phyloP scores from a whole-genome alignment of 306 rosid genomes.

The Urtica urens region DNA sequence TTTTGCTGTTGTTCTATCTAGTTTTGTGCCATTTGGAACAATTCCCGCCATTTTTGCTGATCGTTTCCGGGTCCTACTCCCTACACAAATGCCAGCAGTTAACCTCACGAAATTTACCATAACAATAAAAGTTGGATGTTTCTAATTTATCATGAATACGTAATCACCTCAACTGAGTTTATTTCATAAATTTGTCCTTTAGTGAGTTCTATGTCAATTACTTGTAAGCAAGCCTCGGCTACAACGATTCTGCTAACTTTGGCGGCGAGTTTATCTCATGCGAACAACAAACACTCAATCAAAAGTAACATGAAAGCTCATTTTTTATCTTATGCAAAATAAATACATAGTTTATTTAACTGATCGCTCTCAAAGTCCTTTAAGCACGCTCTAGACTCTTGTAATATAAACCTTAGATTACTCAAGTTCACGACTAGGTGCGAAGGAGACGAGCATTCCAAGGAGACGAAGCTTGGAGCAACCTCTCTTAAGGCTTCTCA shows the following conservation, averaged over 20 bases:
- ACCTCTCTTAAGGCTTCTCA: no score
- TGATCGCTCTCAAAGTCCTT: no score
- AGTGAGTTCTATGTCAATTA: constrained; percentile 72
- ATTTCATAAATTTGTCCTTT: constrained; percentile 66
- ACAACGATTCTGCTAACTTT: constrained; percentile 83
- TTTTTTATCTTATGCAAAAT: background rate
- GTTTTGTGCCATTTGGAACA: constrained; percentile 39
- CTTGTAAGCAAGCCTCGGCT: constrained; percentile 95
- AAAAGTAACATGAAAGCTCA: background rate
- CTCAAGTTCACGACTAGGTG: no score
- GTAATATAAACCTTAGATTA: no score
- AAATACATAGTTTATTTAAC: background rate
- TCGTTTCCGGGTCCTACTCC: constrained; percentile 89
- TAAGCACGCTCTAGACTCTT: no score
- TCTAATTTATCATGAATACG: background rate
- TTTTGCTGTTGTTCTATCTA: no score
- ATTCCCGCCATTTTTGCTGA: constrained; percentile 56
- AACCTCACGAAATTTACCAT: no score
- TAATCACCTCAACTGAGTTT: constrained; percentile 70
- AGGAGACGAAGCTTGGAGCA: no score
- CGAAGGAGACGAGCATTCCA: no score
- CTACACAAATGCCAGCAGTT: constrained; percentile 28
- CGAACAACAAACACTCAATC: background rate
- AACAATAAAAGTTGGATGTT: background rate
- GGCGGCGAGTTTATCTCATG: constrained; percentile 90